phyloP scores from a whole-genome alignment of 768 basidiomycete species.

The Sistotremastrum niveocremeum region DNA sequence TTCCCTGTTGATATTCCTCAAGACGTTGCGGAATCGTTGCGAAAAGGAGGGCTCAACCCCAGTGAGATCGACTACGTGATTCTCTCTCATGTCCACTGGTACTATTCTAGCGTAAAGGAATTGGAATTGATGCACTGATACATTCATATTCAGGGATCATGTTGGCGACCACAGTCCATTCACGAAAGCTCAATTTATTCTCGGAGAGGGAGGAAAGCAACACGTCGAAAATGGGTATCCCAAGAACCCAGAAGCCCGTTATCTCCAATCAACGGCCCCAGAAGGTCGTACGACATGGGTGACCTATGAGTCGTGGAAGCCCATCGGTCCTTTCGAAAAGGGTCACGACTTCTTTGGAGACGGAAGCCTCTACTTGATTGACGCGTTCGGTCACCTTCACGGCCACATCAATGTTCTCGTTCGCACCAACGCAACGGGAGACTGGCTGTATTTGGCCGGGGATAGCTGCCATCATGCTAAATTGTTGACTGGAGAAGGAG shows the following conservation, averaged over 20 bases:
- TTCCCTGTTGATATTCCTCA: constrained; percentile 12
- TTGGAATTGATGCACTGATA: neutral
- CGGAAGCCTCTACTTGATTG: constrained; percentile 43
- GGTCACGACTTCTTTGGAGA: constrained; percentile 43
- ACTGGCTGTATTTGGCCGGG: constrained; percentile 41
- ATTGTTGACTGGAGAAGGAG: constrained; percentile 31
- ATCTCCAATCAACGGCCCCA: constrained; percentile 25
- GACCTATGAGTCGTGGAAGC: constrained; percentile 18
- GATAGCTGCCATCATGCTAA: constrained; percentile 46
- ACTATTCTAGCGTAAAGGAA: constrained; percentile 14
- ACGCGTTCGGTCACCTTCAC: constrained; percentile 41
- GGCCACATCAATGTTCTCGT: constrained; percentile 44
- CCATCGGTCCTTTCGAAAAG: constrained; percentile 36
- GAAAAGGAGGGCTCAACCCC: constrained; percentile 33
- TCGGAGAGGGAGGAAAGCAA: constrained; percentile 27
- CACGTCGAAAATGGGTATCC: constrained; percentile 31
- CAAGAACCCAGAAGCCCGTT: constrained; percentile 18
- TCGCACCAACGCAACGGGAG: constrained; percentile 38
- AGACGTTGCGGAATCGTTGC: constrained; percentile 32
- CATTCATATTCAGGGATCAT: neutral
- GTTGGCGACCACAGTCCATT: constrained; percentile 35
- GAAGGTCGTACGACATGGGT: constrained; percentile 26
- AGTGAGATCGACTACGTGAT: constrained; percentile 30
- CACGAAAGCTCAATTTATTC: constrained; percentile 30
- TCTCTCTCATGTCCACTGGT: constrained; percentile 42